Evolutionary conservation across 2,329 filamentous ascomycete genomes (phyloP).

Genomic region (Penicillium occitanis): DNA sequence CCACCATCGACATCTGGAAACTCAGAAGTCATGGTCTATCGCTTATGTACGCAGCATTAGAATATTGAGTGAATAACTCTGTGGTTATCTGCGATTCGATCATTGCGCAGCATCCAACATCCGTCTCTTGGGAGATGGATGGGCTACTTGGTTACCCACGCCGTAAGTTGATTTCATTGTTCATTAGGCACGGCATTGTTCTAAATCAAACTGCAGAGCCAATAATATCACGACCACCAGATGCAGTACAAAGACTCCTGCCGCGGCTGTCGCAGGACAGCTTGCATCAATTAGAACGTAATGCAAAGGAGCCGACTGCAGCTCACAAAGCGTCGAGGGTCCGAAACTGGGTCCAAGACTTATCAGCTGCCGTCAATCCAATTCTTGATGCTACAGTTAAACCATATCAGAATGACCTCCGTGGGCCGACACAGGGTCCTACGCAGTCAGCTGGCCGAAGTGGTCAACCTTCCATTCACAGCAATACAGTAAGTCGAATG

Average conservation of each 20-base stretch:
- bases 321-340: conserved; percentile 3
- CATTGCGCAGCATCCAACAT: background rate
- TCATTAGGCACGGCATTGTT: background rate
- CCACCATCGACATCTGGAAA: background rate
- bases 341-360: conserved; percentile 5
- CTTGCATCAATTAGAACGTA: conserved; percentile 11
- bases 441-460: background rate
- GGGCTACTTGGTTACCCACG: conserved; percentile 5
- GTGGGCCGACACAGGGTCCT: background rate
- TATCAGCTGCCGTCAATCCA: background rate
- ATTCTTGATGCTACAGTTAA: background rate
- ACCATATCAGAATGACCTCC: background rate
- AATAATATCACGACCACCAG: conserved; percentile 7
- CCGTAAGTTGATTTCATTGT: conserved; percentile 1
- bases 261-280: conserved; percentile 7
- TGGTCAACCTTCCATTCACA: background rate
- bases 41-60: background rate
- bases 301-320: conserved; percentile 1
- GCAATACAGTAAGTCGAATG: background rate
- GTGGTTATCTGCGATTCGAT: background rate
- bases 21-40: background rate
- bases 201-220: background rate
- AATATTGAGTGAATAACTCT: background rate
- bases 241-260: background rate
- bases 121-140: background rate